A percentile compares a stretch with the other conserved stretches of the same genome.
phyloP scores from a whole-genome alignment of 2,329 filamentous ascomycete species.

The Dothideomycetes sp. region DNA sequence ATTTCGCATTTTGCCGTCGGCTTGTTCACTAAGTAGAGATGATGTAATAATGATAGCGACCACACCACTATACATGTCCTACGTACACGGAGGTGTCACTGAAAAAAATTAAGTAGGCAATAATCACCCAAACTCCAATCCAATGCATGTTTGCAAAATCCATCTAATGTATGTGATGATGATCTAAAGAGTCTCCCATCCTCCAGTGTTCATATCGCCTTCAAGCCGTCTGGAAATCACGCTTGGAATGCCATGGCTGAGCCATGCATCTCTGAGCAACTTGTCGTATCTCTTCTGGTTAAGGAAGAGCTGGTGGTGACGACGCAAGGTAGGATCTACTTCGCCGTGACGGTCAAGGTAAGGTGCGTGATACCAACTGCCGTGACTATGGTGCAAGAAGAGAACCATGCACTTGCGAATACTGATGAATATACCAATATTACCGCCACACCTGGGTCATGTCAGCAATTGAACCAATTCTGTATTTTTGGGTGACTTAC shows the following conservation, averaged over 20 bases:
- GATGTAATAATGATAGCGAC: no score
- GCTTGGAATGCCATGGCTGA: slow-evolving; percentile 78
- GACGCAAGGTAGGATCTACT: slow-evolving; percentile 76
- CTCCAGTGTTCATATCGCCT: slow-evolving; percentile 91
- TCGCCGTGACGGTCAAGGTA: slow-evolving; percentile 96
- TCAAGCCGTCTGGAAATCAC: slow-evolving; percentile 85
- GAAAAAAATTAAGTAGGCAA: no score
- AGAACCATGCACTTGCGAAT: slow-evolving; percentile 92
- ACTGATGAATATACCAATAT: slow-evolving; percentile 90
- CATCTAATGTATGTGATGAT: neutral
- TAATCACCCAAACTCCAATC: slow-evolving; percentile 1
- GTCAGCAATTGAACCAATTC: neutral
- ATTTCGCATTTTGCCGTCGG: no score
- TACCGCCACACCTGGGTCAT: slow-evolving; percentile 56
- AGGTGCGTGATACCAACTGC: slow-evolving; percentile 77
- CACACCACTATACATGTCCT: no score
- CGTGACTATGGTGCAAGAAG: slow-evolving; percentile 72
- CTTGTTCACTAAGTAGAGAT: no score
- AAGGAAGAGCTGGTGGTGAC: slow-evolving; percentile 80
- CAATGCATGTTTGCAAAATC: slow-evolving; percentile 1
- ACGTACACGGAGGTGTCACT: no score
- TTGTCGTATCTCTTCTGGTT: slow-evolving; percentile 92
- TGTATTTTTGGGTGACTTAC: slow-evolving; percentile 43
- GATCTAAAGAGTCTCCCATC: slow-evolving; percentile 67
- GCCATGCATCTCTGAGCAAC: slow-evolving; percentile 74